Conservation (phyloP, 2,329 filamentous ascomycete species). For the Chalaropsis thielavioides region DNA sequence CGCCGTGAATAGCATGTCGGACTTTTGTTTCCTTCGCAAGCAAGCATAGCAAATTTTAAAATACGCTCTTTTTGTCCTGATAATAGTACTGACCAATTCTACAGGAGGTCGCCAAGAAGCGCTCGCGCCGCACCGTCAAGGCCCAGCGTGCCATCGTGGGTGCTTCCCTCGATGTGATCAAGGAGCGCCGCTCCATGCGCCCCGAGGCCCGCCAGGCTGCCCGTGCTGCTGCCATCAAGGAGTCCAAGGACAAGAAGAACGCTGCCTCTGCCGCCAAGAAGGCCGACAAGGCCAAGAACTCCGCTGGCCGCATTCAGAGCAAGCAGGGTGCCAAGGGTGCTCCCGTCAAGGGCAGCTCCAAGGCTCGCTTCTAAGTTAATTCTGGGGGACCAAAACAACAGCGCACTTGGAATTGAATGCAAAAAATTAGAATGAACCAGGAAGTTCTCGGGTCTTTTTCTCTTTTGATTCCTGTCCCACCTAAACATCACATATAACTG, state of each 20-base stretch:
- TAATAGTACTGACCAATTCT: conserved; percentile 28
- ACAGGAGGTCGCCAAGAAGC: conserved; percentile 99
- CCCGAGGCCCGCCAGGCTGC: conserved; percentile 91
- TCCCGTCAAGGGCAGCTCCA: conserved; percentile 69
- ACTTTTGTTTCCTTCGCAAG: not conserved
- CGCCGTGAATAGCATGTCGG: not conserved
- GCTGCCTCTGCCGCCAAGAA: conserved; percentile 85
- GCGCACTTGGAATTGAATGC: conserved; percentile 16
- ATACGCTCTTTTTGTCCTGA: not conserved
- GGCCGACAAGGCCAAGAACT: conserved; percentile 98
- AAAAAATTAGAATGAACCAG: conserved; percentile 18
- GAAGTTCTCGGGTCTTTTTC: conserved; percentile 10
- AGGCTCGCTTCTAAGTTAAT: conserved; percentile 54
- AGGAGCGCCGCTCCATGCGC: conserved; percentile 90
- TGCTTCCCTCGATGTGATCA: conserved; percentile 98
- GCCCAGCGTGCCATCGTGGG: conserved; percentile 96
- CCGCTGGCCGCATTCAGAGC: conserved; percentile 68
- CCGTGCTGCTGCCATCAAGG: conserved; percentile 81
- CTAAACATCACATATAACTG: not conserved
- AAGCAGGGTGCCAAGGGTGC: conserved; percentile 97
- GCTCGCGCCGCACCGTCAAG: conserved; percentile 95
- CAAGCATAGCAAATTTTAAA: not conserved
- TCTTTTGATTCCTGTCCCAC: not conserved
- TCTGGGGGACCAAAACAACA: conserved; percentile 15
- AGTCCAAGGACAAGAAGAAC: conserved; percentile 97